phyloP scores from a whole-genome alignment of 805 yeast species.

The Candida xyloterini region DNA sequence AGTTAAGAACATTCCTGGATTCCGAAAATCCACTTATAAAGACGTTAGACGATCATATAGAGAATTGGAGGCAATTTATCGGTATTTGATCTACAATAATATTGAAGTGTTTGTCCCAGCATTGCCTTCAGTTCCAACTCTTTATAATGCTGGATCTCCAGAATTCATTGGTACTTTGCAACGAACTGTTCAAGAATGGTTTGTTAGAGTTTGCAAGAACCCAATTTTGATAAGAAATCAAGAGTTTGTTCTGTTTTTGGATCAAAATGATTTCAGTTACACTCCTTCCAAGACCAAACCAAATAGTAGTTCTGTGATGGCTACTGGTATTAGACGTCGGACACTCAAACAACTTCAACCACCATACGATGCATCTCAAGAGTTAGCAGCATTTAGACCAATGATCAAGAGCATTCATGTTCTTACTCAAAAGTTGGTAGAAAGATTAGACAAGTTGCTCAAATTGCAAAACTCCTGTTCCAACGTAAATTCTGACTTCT shows the following conservation, averaged over 20 bases:
- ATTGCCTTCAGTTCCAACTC: conserved; percentile 69
- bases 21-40: conserved; percentile 64
- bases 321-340: conserved; percentile 83
- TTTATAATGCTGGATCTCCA: conserved; percentile 80
- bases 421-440: conserved; percentile 51
- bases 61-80: conserved; percentile 74
- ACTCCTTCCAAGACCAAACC: conserved; percentile 40
- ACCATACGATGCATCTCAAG: conserved; percentile 84
- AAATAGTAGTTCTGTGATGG: conserved; percentile 44
- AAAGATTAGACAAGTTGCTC: conserved; percentile 49
- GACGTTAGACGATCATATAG: conserved; percentile 77
- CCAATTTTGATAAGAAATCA: conserved; percentile 85
- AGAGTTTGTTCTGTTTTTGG: conserved; percentile 72
- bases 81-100: conserved; percentile 73
- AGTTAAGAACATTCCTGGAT: conserved; percentile 62
- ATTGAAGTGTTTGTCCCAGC: conserved; percentile 94
- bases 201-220: conserved; percentile 65
- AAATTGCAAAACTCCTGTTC: conserved; percentile 57
- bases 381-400: conserved; percentile 84
- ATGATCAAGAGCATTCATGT: conserved; percentile 73
- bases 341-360: conserved; percentile 89
- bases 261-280: conserved; percentile 37
- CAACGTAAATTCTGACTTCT: conserved; percentile 42
- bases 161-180: conserved; percentile 66
- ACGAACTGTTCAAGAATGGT: conserved; percentile 77